phyloP scores from a whole-genome alignment of 2,329 filamentous ascomycete species.

The Pseudogymnoascus sp. region DNA sequence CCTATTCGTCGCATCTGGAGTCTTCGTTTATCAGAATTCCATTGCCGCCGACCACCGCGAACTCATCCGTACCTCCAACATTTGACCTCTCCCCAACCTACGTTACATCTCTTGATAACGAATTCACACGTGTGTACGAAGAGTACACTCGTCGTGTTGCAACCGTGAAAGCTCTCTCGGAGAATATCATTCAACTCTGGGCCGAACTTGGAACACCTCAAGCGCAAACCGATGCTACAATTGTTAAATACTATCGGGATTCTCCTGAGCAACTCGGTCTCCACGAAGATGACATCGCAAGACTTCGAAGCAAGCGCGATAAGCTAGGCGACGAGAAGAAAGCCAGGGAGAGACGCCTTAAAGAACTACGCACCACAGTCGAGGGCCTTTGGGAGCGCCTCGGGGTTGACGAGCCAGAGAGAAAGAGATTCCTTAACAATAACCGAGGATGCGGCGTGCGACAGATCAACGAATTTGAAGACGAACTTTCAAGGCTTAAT shows the following conservation, averaged over 20 bases:
- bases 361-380: constrained; percentile 68
- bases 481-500: constrained; percentile 76
- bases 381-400: constrained; percentile 85
- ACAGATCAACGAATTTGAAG: constrained; percentile 92
- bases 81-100: constrained; percentile 93
- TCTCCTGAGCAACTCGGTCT: constrained; percentile 89
- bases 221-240: constrained; percentile 77
- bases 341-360: constrained; percentile 64
- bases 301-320: constrained; percentile 67
- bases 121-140: constrained; percentile 92
- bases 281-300: constrained; percentile 74
- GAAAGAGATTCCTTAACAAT: constrained; percentile 73
- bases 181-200: constrained; percentile 91
- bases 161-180: constrained; percentile 64
- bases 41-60: constrained; percentile 72
- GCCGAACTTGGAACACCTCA: constrained; percentile 91
- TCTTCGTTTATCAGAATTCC: constrained; percentile 76
- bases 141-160: constrained; percentile 82
- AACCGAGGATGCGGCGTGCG: constrained; percentile 88
- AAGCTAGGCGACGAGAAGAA: constrained; percentile 85
- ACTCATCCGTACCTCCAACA: constrained; percentile 66
- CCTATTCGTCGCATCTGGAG: constrained; percentile 93
- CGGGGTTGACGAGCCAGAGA: constrained; percentile 71
- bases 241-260: constrained; percentile 84
- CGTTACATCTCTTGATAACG: constrained; percentile 74